Evolutionary conservation across 257 asterid genomes (phyloP).

Genomic region (Solanum tacnaense): DNA sequence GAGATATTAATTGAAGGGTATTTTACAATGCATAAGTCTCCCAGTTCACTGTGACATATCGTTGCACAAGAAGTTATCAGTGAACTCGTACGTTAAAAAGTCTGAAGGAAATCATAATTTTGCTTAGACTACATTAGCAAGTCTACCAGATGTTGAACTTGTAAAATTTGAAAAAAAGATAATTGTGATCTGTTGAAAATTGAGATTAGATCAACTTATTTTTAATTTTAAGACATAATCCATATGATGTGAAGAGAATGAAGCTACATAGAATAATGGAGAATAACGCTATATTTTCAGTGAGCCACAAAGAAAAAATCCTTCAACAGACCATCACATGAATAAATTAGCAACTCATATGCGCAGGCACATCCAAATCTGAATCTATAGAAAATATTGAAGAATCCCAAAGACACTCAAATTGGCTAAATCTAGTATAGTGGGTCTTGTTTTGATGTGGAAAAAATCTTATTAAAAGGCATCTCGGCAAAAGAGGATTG

Average conservation of each 20-base stretch:
- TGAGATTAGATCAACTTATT: not conserved
- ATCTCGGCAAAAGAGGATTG: no score
- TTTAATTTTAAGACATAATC: not conserved
- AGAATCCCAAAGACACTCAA: no score
- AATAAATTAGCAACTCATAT: not conserved
- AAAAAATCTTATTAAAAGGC: no score
- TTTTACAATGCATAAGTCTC: not conserved
- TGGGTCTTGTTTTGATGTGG: no score
- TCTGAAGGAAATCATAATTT: not conserved
- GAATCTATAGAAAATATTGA: not conserved
- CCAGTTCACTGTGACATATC: not conserved
- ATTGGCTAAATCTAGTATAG: no score
- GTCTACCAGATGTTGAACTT: not conserved
- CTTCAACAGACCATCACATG: no score
- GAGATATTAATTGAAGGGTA: not conserved
- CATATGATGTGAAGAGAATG: not conserved
- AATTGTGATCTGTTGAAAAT: not conserved
- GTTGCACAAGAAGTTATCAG: not conserved
- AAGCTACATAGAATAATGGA: not conserved
- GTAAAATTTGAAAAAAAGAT: not conserved
- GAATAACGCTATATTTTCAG: not conserved
- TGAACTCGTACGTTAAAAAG: not conserved
- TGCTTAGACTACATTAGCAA: not conserved
- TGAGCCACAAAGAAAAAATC: not conserved
- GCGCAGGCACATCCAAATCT: not conserved